These are phyloP conservation scores for Heteromeles arbutifolia DNA, from an alignment of 306 rosid species.

Conservation along the genomic window DNA sequence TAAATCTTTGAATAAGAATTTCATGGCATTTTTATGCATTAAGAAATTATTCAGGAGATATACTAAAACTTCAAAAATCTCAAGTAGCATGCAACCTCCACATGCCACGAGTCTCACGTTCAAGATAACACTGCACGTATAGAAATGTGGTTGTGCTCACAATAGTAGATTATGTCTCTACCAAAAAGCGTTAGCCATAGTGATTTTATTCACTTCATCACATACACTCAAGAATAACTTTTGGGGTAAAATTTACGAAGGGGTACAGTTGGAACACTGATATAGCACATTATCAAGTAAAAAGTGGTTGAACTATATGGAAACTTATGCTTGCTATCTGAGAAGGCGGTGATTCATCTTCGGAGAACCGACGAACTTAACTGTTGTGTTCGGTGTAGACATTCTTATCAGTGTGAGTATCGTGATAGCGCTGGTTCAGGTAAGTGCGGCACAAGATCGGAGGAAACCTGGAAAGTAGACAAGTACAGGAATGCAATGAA, in stretches of 20 bases:
- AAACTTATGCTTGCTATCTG: background rate
- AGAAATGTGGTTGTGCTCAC: no score
- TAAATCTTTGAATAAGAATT: no score
- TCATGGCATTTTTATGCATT: no score
- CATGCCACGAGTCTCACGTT: no score
- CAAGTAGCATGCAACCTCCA: no score
- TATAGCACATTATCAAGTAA: background rate
- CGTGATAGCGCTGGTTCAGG: constrained; percentile 61
- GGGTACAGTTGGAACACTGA: background rate
- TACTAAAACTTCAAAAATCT: no score
- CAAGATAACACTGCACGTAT: no score
- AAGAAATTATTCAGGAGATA: no score
- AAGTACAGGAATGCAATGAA: background rate
- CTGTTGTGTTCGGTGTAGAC: constrained; percentile 33
- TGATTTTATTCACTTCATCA: no score
- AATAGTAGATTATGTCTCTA: no score
- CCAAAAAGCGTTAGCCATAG: no score
- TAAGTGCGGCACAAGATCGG: constrained; percentile 60
- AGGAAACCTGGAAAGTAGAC: constrained; percentile 46
- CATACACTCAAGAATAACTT: no score
- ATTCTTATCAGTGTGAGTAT: constrained; percentile 56
- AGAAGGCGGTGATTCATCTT: background rate
- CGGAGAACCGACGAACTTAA: background rate
- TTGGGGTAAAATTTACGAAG: background rate
- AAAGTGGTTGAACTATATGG: background rate